Evolutionary conservation across 2,329 filamentous ascomycete species (phyloP).

Genomic region (Leptographium flavum): DNA sequence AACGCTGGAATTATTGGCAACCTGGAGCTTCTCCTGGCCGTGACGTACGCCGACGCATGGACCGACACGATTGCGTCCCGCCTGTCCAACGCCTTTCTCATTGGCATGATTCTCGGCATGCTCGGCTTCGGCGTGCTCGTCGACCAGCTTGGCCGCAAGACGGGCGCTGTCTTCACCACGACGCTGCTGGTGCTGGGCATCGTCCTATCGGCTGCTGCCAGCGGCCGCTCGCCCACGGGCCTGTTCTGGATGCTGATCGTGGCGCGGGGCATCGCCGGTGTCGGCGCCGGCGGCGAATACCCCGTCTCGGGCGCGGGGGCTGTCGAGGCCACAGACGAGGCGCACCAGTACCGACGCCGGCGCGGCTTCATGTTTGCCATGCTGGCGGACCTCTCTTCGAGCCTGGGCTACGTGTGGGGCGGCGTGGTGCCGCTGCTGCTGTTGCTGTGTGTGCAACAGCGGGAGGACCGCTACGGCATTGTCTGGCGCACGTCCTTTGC

Average conservation of each 20-base stretch:
- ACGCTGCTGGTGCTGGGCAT: conserved; percentile 27
- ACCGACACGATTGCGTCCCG: conserved; percentile 31
- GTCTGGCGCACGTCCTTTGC: conserved; percentile 38
- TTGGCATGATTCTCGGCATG: conserved; percentile 43
- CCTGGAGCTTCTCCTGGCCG: conserved; percentile 24
- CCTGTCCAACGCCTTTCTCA: conserved; percentile 39
- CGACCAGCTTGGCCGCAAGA: conserved; percentile 34
- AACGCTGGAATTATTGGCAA: conserved; percentile 31
- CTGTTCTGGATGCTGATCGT: conserved; percentile 37
- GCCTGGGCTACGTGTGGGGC: conserved; percentile 31
- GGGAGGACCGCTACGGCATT: conserved; percentile 7
- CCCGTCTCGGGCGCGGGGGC: conserved; percentile 4
- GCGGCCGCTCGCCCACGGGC: conserved; percentile 21
- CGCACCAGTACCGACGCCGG: neutral
- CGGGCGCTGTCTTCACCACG: conserved; percentile 31
- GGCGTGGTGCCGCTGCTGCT: conserved; percentile 20
- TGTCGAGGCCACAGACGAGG: conserved; percentile 1
- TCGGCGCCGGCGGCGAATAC: conserved; percentile 25
- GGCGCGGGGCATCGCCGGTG: conserved; percentile 24
- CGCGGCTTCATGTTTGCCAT: conserved; percentile 36
- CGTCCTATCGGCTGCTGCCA: conserved; percentile 28
- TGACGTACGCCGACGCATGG: conserved; percentile 27
- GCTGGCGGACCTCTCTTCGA: conserved; percentile 32
- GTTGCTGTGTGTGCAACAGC: conserved; percentile 1
- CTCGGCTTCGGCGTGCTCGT: conserved; percentile 35